These are phyloP conservation scores for Blastobotrys arbuscula DNA, from an alignment of 1,139 yeast species.

Conservation along the genomic window DNA sequence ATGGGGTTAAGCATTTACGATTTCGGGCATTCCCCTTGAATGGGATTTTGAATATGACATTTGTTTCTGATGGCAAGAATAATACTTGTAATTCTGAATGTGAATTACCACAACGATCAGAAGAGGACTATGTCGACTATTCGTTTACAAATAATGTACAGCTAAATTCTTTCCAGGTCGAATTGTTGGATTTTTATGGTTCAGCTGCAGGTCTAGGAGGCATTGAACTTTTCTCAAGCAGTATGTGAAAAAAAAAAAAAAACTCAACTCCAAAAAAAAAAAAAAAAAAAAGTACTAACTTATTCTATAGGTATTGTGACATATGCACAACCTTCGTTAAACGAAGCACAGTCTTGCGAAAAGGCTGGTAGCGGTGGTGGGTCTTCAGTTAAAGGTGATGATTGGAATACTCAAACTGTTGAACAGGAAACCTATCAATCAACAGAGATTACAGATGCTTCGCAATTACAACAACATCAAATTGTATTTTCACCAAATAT, in stretches of 20 bases:
- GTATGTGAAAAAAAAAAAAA: constrained; percentile 22
- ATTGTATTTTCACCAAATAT: constrained; percentile 67
- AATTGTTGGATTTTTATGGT: constrained; percentile 68
- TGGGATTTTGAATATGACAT: constrained; percentile 89
- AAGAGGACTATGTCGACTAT: constrained; percentile 68
- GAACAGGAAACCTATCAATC: constrained; percentile 33
- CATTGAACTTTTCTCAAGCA: constrained; percentile 62
- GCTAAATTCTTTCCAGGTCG: constrained; percentile 59
- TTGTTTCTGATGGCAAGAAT: constrained; percentile 58
- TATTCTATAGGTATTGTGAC: constrained; percentile 38
- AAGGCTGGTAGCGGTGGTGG: constrained; percentile 17
- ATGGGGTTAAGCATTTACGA: constrained; percentile 62
- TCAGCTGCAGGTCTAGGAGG: constrained; percentile 63
- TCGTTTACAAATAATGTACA: constrained; percentile 66
- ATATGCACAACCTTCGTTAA: constrained; percentile 71
- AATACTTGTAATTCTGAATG: constrained; percentile 81
- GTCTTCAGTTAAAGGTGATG: constrained; percentile 23
- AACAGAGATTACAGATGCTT: constrained; percentile 33
- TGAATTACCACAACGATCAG: constrained; percentile 46
- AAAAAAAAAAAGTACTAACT: constrained; percentile 1
- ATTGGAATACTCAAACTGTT: constrained; percentile 26
- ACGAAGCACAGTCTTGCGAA: constrained; percentile 48
- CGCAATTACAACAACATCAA: constrained; percentile 37
- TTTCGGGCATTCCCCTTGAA: constrained; percentile 71
- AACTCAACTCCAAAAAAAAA: too few species aligned